Base-by-base conservation (phyloP, 2,329 filamentous ascomycete genomes). In the Paramyrothecium roridum region DNA sequence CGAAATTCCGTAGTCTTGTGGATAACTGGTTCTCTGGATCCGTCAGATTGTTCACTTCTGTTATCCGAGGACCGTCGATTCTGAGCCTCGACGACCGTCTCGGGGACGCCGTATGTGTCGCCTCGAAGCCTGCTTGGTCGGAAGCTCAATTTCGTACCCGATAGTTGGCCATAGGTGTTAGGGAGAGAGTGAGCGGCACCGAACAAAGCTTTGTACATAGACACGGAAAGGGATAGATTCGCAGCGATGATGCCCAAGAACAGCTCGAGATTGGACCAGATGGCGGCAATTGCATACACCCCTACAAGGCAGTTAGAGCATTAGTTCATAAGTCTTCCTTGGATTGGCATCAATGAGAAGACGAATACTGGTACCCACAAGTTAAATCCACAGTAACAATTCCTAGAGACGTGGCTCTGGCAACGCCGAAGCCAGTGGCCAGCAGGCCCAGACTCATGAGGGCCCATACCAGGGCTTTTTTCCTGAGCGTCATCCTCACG, bases 211-310 rank as follows among this genome's bases (percentile, higher is more conserved):
- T 43, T 43, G 37, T 43, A 43, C 12, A 43, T 43, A 6, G 37
- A 43, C 12, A 43, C 6, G 37, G 37, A 43, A 6, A 43, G n/a
- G 13, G 37, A 6, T 43, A 68, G 63, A 20, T 68, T 68, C 30
- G 61, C 72, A n/a, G 68, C 70, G 8, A 72, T 65, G 19, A 75
- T 73, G 23, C 71, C 73, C 1, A 76, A 61, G 22, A 68, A 68
- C 0, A 70, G 66, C 57, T 76, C 73, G 48, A 73, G 58, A 11
- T 73, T 66, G 13, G 67, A 73, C 71, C 71, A 75, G 43, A 73
- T 71, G 26, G 71, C 72, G 2, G 69, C 66, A 12, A 70, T 67
- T 40, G 63, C 65, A 47, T 69, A 72, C 6, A 65, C 60, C 56
- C 65, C 70, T 72, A 12, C 1, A 1, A 8, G 12, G 13, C 2